These are phyloP conservation scores for Amborella trichopoda DNA, from an alignment of 164 flowering plant genomes.

Conservation along the genomic window DNA sequence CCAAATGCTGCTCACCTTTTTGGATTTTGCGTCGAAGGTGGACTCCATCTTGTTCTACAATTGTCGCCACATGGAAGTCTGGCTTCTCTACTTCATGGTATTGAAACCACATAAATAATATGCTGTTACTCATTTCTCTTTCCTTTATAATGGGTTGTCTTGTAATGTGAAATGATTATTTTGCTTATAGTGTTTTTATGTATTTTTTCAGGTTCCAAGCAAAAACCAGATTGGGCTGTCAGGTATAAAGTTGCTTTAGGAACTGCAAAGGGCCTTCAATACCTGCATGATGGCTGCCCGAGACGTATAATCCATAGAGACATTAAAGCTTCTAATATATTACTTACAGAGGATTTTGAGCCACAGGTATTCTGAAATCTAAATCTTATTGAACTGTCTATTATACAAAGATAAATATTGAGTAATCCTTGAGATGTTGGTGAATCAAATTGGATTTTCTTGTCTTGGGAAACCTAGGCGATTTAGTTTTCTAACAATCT, in stretches of 20 bases:
- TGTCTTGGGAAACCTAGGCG: too few relatives aligned
- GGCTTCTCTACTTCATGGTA: slow-evolving; percentile 65
- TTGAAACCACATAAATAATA: too few relatives aligned
- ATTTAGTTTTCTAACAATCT: too few relatives aligned
- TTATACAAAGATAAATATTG: too few relatives aligned
- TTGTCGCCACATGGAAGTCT: slow-evolving; percentile 87
- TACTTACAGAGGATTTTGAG: slow-evolving; percentile 77
- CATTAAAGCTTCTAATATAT: slow-evolving; percentile 78
- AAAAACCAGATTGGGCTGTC: slow-evolving; percentile 42
- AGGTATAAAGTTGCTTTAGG: slow-evolving; percentile 78
- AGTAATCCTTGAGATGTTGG: too few relatives aligned
- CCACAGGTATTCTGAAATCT: slow-evolving; percentile 63
- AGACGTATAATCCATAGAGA: slow-evolving; percentile 89
- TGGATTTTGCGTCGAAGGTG: slow-evolving; percentile 93
- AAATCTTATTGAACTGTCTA: too few relatives aligned
- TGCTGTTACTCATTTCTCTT: too few relatives aligned
- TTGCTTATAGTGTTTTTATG: too few relatives aligned
- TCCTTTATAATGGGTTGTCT: too few relatives aligned
- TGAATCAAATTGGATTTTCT: too few relatives aligned
- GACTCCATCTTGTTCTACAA: slow-evolving; percentile 85
- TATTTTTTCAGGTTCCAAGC: slow-evolving; percentile 35
- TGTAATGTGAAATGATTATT: too few relatives aligned
- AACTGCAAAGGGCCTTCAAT: slow-evolving; percentile 65
- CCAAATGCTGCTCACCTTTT: slow-evolving; percentile 75
- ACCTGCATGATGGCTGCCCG: slow-evolving; percentile 85